Evolutionary conservation across 768 basidiomycete species (phyloP), one percentile per base, ranked within the genome.

Genomic region (Tricholomella constricta): DNA sequence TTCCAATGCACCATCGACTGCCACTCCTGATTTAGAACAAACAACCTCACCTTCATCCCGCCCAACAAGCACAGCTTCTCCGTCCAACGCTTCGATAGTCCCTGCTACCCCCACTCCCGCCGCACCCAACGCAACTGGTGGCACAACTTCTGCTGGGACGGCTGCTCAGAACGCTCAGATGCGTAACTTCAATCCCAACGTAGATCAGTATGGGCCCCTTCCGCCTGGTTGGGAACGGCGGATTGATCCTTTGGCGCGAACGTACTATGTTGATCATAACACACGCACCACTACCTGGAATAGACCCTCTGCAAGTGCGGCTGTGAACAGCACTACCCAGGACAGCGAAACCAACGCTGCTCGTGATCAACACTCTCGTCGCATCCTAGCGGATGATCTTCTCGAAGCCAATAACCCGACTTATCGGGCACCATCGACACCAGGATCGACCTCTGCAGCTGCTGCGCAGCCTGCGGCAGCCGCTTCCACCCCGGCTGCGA

Each of bases 221-320:
- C 96, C 97, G 2, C 70, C 78, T 23, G 94, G 94, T 2, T 99
- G 97, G 97, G 97, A 99, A 71, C 84, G 97, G 55, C 90, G 97
- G 40, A 91, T 95, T 50, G 97, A 99, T 72, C 95, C 97, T 27
- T 82, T 98, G 22, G 97, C 89, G 8, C 78, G 97, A 51, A 96
- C 93, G 6, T 99, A 99, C 69, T 99, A 98, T 68, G 97, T 99
- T 49, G 97, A 99, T 67, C 97, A 98, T 73, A 98, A 98, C 69
- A 93, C 92, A 8, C 88, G 97, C 51, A 91, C 89, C 11, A 99
- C 97, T 6, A 98, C 97, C 0, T 99, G 97, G 97, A 95, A 93
- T 67, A 78, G 97, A 15, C 96, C 96, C 6, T 91, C 88, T 20
- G 72, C 83, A 11, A 93, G 79, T 63, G 86, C 89, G 40, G 80